Conservation (phyloP, 805 yeast species). For the Saccharomycopsis oosterbeekiorum region DNA sequence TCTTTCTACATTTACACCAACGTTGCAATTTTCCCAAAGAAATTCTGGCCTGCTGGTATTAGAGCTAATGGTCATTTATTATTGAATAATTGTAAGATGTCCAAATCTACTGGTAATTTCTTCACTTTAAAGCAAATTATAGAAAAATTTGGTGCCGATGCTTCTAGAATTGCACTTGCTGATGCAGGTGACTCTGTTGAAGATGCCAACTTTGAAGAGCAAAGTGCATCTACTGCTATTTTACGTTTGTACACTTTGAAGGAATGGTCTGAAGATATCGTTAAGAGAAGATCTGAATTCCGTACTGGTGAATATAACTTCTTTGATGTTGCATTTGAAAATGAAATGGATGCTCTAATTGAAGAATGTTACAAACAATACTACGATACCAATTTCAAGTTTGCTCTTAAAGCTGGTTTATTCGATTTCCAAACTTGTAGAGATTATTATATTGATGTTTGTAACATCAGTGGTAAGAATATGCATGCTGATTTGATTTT, state of each 20-base stretch:
- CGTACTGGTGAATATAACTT: conserved; percentile 51
- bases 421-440: conserved; percentile 93
- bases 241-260: conserved; percentile 83
- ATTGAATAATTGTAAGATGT: conserved; percentile 95
- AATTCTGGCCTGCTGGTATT: conserved; percentile 88
- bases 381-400: conserved; percentile 67
- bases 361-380: conserved; percentile 67
- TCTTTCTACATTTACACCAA: conserved; percentile 92
- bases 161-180: conserved; percentile 92
- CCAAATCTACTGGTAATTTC: conserved; percentile 96
- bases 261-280: conserved; percentile 87
- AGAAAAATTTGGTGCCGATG: conserved; percentile 93
- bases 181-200: conserved; percentile 97
- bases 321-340: conserved; percentile 84
- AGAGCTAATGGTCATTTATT: conserved; percentile 93
- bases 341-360: conserved; percentile 80
- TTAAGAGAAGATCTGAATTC: conserved; percentile 40
- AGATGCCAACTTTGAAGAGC: conserved; percentile 96
- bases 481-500: conserved; percentile 81
- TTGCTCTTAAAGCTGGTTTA: conserved; percentile 81
- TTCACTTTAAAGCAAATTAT: conserved; percentile 79
- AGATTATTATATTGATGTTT: conserved; percentile 87
- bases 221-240: conserved; percentile 95
- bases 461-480: conserved; percentile 30
- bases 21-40: conserved; percentile 84